Percentiles rank a stretch among this genome's conserved stretches.
Evolutionary conservation across 768 basidiomycete species (phyloP).

Genomic region (Hericium rajendrae): DNA sequence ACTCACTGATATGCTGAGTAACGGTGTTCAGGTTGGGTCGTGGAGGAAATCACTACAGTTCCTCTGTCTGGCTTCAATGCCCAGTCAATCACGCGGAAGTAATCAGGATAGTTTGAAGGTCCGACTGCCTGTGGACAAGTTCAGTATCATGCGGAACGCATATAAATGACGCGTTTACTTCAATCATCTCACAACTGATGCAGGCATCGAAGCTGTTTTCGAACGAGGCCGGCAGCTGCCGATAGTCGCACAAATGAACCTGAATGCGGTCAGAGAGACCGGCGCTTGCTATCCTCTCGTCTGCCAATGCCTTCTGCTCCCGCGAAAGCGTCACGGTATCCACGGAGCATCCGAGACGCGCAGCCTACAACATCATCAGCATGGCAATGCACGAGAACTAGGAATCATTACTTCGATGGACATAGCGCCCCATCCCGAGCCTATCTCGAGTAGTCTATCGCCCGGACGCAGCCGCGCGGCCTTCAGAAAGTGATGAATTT

Average conservation of each 20-base stretch:
- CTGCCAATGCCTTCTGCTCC: slow-evolving; percentile 27
- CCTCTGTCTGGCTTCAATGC: slow-evolving; percentile 29
- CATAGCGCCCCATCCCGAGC: slow-evolving; percentile 30
- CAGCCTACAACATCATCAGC: neutral
- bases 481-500: slow-evolving; percentile 25
- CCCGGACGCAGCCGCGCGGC: slow-evolving; percentile 27
- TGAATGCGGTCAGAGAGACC: slow-evolving; percentile 24
- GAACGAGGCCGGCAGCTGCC: slow-evolving; percentile 26
- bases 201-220: slow-evolving; percentile 29
- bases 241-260: slow-evolving; percentile 31
- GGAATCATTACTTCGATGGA: slow-evolving; percentile 22
- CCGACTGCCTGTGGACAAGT: slow-evolving; percentile 22
- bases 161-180: slow-evolving; percentile 13
- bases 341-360: slow-evolving; percentile 21
- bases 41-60: neutral
- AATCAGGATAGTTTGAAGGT: slow-evolving; percentile 24
- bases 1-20: too few species aligned
- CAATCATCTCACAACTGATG: slow-evolving; percentile 34
- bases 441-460: slow-evolving; percentile 29
- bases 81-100: slow-evolving; percentile 31
- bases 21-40: too few species aligned
- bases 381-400: slow-evolving; percentile 16
- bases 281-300: slow-evolving; percentile 24
- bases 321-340: slow-evolving; percentile 30
- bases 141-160: neutral